A percentile compares a stretch with the other conserved stretches of the same genome.
phyloP scores from a whole-genome alignment of 139 green algal species.

The Raphidocelis subcapitata region DNA sequence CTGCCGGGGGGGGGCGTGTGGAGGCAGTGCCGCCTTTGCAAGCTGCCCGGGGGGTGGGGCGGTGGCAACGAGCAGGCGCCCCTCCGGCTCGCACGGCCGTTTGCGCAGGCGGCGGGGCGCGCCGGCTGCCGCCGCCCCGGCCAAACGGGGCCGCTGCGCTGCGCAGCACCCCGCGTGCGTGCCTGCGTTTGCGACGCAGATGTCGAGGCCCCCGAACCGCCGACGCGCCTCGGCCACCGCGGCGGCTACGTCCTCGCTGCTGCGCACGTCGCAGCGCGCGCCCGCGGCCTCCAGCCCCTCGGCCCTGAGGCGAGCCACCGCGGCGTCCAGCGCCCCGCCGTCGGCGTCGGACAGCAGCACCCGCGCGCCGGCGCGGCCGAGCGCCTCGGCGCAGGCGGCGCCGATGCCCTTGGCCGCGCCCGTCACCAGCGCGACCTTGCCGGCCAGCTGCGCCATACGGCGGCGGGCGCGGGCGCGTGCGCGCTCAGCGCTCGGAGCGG shows the following conservation, averaged over 20 bases:
- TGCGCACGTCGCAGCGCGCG: slow-evolving; percentile 60
- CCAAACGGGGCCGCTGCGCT: background rate
- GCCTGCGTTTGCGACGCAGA: slow-evolving; percentile 60
- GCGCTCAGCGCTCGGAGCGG: too few species aligned
- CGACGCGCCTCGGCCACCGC: slow-evolving; percentile 54
- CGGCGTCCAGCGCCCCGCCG: slow-evolving; percentile 32
- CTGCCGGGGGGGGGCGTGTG: slow-evolving; percentile 23
- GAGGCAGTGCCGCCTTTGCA: background rate
- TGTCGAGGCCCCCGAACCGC: slow-evolving; percentile 67
- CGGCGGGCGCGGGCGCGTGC: too few species aligned
- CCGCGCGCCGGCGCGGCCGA: slow-evolving; percentile 62
- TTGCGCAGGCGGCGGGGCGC: background rate
- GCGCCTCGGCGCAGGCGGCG: slow-evolving; percentile 59
- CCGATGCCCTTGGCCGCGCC: slow-evolving; percentile 78
- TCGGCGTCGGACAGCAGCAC: slow-evolving; percentile 79
- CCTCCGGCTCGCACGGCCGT: background rate
- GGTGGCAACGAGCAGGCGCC: background rate
- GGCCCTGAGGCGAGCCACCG: slow-evolving; percentile 32
- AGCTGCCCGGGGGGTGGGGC: too few species aligned
- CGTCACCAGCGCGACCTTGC: slow-evolving; percentile 37
- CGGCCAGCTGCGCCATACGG: too few species aligned
- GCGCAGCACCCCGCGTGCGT: slow-evolving; percentile 20
- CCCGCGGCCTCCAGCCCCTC: slow-evolving; percentile 44
- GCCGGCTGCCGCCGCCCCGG: background rate
- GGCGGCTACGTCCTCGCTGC: slow-evolving; percentile 58